A percentile compares a stretch with the other conserved stretches of the same genome.
Conservation (phyloP, 2,329 filamentous ascomycete species). For the Colletotrichum sojae region DNA sequence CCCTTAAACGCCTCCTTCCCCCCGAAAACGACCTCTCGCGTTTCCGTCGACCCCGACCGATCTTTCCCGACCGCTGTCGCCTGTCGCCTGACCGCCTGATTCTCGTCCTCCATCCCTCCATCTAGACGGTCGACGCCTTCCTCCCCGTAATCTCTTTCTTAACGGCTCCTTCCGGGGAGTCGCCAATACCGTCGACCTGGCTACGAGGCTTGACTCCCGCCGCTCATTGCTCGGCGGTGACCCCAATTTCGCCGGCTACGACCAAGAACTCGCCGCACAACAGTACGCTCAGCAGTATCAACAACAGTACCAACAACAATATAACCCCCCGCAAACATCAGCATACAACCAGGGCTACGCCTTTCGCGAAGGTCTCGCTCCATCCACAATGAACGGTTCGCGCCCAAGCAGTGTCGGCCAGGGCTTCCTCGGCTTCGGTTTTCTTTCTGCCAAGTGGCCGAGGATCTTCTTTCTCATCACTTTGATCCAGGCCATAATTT, state of each 20-base stretch:
- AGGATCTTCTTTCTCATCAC: constrained; percentile 86
- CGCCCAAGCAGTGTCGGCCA: constrained; percentile 42
- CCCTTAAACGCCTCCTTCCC: constrained; percentile 26
- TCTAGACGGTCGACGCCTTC: constrained; percentile 20
- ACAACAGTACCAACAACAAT: constrained; percentile 42
- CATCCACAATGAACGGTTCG: constrained; percentile 48
- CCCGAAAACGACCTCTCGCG: constrained; percentile 19
- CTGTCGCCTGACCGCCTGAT: constrained; percentile 15
- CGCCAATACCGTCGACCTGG: constrained; percentile 49
- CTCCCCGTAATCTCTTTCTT: constrained; percentile 16
- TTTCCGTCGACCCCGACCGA: constrained; percentile 23
- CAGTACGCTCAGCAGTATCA: constrained; percentile 48
- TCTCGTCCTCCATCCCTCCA: constrained; percentile 18
- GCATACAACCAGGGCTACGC: constrained; percentile 48
- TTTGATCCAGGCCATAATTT: constrained; percentile 82
- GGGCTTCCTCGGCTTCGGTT: constrained; percentile 67
- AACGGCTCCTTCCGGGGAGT: constrained; percentile 50
- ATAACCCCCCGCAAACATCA: constrained; percentile 41
- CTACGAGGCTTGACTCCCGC: constrained; percentile 57
- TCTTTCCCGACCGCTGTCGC: constrained; percentile 22
- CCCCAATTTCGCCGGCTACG: constrained; percentile 49
- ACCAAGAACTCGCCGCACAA: constrained; percentile 39
- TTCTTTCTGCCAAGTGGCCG: constrained; percentile 88
- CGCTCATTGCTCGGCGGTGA: constrained; percentile 57
- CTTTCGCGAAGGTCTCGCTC: constrained; percentile 53